Base-by-base conservation (phyloP, 805 yeast species). In the Myxozyma neotropica region DNA sequence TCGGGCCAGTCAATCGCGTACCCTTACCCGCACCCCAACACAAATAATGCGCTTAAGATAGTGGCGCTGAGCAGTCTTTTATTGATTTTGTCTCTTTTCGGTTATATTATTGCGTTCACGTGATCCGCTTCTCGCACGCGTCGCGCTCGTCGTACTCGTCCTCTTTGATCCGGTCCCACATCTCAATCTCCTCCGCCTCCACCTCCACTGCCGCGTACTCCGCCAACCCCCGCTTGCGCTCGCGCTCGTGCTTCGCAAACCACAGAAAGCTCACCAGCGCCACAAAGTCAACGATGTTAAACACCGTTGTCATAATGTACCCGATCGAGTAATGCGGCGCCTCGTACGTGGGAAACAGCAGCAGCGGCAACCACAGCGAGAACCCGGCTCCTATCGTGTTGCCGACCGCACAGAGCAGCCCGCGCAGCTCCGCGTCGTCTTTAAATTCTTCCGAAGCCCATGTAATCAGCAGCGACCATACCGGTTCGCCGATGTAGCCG, bases 361-460 rank as follows among this genome's bases (percentile, higher is more conserved):
- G 27, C 38, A 60, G 43, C 53, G 64, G 61, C 15, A 59, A 24
- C 63, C 63, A 59, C 49, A 55, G 38, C 26, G 46, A 26, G 40
- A 59, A 55, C 19, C 49, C 59, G 6, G 59, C 44, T 3, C 59
- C 59, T 12, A 59, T n/a, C 35, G 59, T 59, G 38, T 55, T 59
- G 6, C 63, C 63, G 8, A 56, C 61, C 27, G 60, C 61, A 23
- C 55, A 48, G 19, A 60, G 49, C 44, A 60, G 36, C 7, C 61
- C 64, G 17, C 64, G 55, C 24, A 60, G 49, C 53, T 60, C 64
- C 4, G 64, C 64, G 43, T 60, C 61, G 23, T 57, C 64, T 15
- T 36, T 40, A 19, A 60, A 60, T 45, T 53, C 64, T 40, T 60
- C 64, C 7, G 64, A 36, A 6, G 64, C 61, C 64, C 64, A 60